Conservation (phyloP, 140 eudicot species). For the Bidens hawaiensis region DNA sequence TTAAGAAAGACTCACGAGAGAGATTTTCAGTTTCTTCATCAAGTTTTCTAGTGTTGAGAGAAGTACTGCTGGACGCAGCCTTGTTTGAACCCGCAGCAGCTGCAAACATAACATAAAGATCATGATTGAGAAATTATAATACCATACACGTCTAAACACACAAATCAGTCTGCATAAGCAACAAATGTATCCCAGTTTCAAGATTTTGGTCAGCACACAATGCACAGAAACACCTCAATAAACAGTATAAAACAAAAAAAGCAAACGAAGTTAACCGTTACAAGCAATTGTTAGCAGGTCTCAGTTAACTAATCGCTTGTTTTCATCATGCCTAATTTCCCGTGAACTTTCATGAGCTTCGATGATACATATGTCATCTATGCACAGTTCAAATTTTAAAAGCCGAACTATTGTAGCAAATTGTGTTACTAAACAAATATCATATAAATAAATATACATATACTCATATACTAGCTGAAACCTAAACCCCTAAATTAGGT, state of each 20-base stretch:
- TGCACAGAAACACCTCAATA: no score
- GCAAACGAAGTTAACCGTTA: background rate
- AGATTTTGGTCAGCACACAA: background rate
- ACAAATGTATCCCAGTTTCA: background rate
- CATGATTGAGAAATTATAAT: background rate
- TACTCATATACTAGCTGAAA: background rate
- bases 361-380: background rate
- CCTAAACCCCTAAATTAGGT: background rate
- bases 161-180: background rate
- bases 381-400: background rate
- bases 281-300: background rate
- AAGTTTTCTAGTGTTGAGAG: conserved; percentile 91
- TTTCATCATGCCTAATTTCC: conserved; percentile 10
- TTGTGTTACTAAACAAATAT: background rate
- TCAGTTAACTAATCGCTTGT: background rate
- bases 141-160: background rate
- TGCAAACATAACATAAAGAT: conserved; percentile 32
- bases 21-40: conserved; percentile 95
- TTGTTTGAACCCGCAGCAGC: conserved; percentile 91
- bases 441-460: background rate
- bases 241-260: background rate
- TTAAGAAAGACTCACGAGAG: conserved; percentile 50
- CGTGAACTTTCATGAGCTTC: background rate
- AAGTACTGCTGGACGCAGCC: conserved; percentile 93
- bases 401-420: background rate